Base-by-base conservation (phyloP, 306 rosid genomes). In the Senna tora region DNA sequence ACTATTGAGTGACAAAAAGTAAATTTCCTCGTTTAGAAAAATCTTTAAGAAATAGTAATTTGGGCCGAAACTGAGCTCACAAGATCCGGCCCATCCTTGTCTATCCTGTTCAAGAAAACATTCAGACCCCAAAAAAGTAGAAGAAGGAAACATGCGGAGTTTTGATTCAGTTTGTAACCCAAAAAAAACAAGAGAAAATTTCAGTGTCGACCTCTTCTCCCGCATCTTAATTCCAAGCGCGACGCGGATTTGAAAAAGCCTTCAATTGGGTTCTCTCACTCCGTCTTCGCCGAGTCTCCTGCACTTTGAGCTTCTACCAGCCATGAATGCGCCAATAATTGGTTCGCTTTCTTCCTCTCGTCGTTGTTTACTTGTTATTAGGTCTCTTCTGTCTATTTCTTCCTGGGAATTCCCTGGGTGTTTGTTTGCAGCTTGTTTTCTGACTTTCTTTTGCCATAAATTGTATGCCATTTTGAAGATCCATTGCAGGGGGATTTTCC, bases 401-500 rank as follows among this genome's bases (percentile, higher is more conserved):
- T 8, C 16, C 22, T 11, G 53, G 33, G 9, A 25, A 7, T 39
- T 6, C 32, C 2, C 6, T 62, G 33, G 20, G 33, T 57, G 67
- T 46, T 12, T 57, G 67, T 46, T 12, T 41, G 20, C 28, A 30
- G 56, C 14, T 51, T 65, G 5, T 8, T 22, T 56, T 25, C 63
- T 73, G 16, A 61, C 46, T 15, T 69, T 59, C 4, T 34, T 36
- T 36, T 39, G 22, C 19, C 2, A 36, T 6, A 13, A 62, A 17
- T 36, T 17, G 9, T 62, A 5, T 36, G 20, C 32, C 16, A 11
- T 62, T 62, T 62, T 19, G 33, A 62, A 62, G 49, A 62, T 5
- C 67, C 99, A 0, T 65, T 89, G 82, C 99, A 88, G 77, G 99
- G 97, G 15, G 96, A 95, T 81, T 95, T 95, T 65, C 99, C 96